Base-by-base conservation (phyloP, 345 rosid species). In the Dipteronia dyeriana region DNA sequence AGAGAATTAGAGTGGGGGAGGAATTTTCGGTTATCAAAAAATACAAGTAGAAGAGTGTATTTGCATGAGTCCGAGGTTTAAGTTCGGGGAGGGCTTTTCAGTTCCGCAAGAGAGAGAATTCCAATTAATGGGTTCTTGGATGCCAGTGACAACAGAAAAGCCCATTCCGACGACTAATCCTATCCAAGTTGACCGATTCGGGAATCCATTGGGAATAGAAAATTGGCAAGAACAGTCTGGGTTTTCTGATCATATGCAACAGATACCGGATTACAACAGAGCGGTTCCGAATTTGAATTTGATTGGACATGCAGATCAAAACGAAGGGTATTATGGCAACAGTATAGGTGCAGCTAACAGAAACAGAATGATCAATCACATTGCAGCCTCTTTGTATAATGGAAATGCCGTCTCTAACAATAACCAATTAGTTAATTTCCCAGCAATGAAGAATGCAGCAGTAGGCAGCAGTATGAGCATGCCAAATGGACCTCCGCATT, bases 131-230 rank as follows among this genome's bases (percentile, higher is more conserved):
- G 85, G 77, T 81, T 66, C 85, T 66, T 91, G 89, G 90, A 67
- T 83, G 43, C 93, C 90, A 0, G 3, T 66, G 17, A 86, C 93
- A 13, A 88, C 90, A 4, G 80, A 67, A 43, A 88, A 88, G 67
- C 85, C 82, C 1, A 22, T 82, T 51, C 77, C 72, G 22, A 74
- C 80, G 85, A 79, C 86, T 4, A 77, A 75, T 80, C 60, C 51
- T 9, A 62, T 71, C 12, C 74, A 47, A 4, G 78, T 74, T 67
- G 79, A 73, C 7, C 61, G 80, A 34, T 75, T 79, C 56, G 85
- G 75, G 12, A 75, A 29, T 59, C 86, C 68, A 41, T 51, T 61
- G 49, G 78, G 73, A 43, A 47, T 84, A 60, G 78, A 41, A 22
- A 78, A 79, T 22, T 82, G 83, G 83, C 89, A 71, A 57, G 82